Conservation (phyloP, 352 stramenopile genomes). For the Peronospora destructor region DNA sequence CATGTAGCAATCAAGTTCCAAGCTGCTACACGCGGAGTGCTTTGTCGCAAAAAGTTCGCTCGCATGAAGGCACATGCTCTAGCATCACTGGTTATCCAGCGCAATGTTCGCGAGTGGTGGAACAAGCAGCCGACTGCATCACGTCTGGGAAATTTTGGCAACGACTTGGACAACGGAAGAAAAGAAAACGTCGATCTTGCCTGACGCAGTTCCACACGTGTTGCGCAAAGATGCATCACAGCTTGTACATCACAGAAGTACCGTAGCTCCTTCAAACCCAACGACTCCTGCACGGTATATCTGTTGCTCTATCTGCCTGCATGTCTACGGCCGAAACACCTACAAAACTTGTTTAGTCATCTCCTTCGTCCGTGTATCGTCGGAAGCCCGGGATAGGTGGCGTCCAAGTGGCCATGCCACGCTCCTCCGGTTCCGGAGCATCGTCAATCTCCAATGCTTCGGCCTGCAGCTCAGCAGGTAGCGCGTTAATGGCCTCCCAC, state of each 20-base stretch:
- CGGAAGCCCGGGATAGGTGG: constrained; percentile 83
- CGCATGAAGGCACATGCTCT: constrained; percentile 81
- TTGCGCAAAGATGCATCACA: constrained; percentile 2
- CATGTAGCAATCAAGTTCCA: constrained; percentile 84
- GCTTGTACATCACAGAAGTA: constrained; percentile 14
- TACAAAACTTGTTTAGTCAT: constrained; percentile 11
- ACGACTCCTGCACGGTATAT: constrained; percentile 9
- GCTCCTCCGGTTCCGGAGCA: constrained; percentile 50
- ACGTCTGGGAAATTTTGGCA: constrained; percentile 15
- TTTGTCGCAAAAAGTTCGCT: constrained; percentile 83
- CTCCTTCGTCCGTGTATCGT: constrained; percentile 68
- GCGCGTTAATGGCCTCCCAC: constrained; percentile 85
- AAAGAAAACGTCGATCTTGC: constrained; percentile 3
- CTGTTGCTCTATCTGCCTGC: constrained; percentile 25
- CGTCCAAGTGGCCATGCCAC: constrained; percentile 80
- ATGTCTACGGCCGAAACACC: constrained; percentile 10
- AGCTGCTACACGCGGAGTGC: constrained; percentile 68
- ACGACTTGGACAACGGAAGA: constrained; percentile 3
- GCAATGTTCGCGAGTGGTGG: constrained; percentile 82
- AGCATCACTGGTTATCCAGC: constrained; percentile 78
- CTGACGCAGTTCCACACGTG: constrained; percentile 7
- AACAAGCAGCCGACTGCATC: constrained; percentile 46
- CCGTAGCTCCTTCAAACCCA: constrained; percentile 11
- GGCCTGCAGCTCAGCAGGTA: constrained; percentile 69
- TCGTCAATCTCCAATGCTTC: constrained; percentile 73